phyloP scores from a whole-genome alignment of 371 early-diverging fungal genomes.

The Mortierella sp. region DNA sequence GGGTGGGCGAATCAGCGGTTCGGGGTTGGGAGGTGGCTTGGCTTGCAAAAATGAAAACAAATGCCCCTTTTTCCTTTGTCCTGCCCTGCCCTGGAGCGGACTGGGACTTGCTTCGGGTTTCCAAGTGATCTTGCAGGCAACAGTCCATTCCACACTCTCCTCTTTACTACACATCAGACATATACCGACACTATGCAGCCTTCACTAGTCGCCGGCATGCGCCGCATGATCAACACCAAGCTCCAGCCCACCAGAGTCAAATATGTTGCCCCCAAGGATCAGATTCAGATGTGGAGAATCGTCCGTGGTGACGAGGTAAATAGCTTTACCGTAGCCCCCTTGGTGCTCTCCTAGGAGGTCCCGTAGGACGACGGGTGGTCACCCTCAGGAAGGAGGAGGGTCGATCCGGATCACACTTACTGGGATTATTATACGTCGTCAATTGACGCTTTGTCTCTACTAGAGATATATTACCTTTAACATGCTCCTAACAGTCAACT shows the following conservation, averaged over 20 bases:
- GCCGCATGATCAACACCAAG: constrained; percentile 60
- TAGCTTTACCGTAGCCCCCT: background rate
- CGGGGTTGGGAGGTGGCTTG: constrained; percentile 38
- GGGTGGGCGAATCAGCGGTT: constrained; percentile 10
- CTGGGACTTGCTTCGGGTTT: background rate
- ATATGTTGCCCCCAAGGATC: constrained; percentile 63
- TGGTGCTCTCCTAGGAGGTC: background rate
- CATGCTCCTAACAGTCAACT: background rate
- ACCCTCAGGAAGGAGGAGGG: background rate
- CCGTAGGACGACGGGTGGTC: no score
- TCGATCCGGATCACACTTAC: background rate
- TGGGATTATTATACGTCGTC: background rate
- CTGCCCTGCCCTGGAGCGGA: background rate
- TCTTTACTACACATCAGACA: constrained; percentile 8
- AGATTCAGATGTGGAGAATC: constrained; percentile 71
- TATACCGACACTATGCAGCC: constrained; percentile 36
- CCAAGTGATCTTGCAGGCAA: constrained; percentile 2
- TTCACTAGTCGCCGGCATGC: constrained; percentile 41
- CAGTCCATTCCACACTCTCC: constrained; percentile 2
- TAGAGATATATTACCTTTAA: background rate
- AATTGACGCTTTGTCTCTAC: background rate
- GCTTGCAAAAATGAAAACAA: constrained; percentile 32
- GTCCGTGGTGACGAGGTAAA: constrained; percentile 73
- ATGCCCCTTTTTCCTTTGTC: background rate
- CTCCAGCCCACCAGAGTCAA: constrained; percentile 58